Conservation (phyloP, 2,329 filamentous ascomycete genomes). For the Ceratocystis albifundus region DNA sequence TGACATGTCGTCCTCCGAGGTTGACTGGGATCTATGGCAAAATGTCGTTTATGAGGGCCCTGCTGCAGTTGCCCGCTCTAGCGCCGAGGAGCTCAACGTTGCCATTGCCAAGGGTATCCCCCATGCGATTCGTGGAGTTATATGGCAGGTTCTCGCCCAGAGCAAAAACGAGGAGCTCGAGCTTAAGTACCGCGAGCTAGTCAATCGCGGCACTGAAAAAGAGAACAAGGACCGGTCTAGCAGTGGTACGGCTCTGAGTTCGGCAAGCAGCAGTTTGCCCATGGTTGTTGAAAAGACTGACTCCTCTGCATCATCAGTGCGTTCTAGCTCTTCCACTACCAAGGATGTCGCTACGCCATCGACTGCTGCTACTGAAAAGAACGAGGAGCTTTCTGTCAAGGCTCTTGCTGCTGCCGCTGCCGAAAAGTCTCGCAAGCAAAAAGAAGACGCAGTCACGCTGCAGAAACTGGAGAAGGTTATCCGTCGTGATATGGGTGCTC, state of each 20-base stretch:
- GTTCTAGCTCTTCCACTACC: slow-evolving; percentile 64
- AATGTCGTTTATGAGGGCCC: slow-evolving; percentile 90
- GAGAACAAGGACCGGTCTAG: slow-evolving; percentile 51
- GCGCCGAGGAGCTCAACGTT: slow-evolving; percentile 75
- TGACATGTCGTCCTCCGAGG: slow-evolving; percentile 56
- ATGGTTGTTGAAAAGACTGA: slow-evolving; percentile 54
- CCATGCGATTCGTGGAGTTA: slow-evolving; percentile 88
- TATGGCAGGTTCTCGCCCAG: slow-evolving; percentile 94
- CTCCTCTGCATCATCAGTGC: slow-evolving; percentile 76
- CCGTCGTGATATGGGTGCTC: slow-evolving; percentile 75
- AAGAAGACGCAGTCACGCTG: slow-evolving; percentile 62
- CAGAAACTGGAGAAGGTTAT: slow-evolving; percentile 85
- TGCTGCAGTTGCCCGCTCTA: slow-evolving; percentile 74
- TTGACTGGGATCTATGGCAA: slow-evolving; percentile 99
- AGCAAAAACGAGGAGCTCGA: slow-evolving; percentile 91
- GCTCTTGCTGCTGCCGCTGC: slow-evolving; percentile 51
- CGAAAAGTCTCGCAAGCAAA: slow-evolving; percentile 65
- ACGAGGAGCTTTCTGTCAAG: slow-evolving; percentile 52
- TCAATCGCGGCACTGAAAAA: slow-evolving; percentile 68
- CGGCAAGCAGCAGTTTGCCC: slow-evolving; percentile 42
- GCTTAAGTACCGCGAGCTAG: slow-evolving; percentile 69
- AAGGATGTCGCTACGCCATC: slow-evolving; percentile 40
- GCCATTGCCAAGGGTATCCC: slow-evolving; percentile 92
- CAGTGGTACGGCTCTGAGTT: slow-evolving; percentile 43
- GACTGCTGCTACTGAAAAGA: slow-evolving; percentile 40